These are phyloP conservation scores for Paradendryphiella salina DNA, from an alignment of 2,329 filamentous ascomycete genomes.

Conservation along the genomic window DNA sequence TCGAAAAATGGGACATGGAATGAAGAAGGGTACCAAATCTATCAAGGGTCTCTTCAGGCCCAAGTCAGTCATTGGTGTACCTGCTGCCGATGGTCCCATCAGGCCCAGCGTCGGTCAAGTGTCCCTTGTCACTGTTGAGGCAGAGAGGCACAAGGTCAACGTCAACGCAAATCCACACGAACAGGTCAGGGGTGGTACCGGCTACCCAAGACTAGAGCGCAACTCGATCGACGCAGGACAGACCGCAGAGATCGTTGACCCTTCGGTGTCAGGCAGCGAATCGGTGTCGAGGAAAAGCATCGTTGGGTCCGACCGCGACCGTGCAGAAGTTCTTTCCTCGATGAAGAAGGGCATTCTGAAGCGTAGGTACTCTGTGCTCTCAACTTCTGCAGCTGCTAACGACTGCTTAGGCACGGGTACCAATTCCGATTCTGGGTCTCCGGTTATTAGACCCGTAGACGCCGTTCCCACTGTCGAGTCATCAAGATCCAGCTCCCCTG, in stretches of 20 bases:
- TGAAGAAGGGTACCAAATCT: conserved; percentile 91
- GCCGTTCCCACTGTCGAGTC: conserved; percentile 69
- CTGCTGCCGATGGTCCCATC: conserved; percentile 68
- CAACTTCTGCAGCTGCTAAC: conserved; percentile 23
- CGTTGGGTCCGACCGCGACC: conserved; percentile 83
- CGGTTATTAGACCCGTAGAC: conserved; percentile 66
- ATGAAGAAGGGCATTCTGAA: conserved; percentile 97
- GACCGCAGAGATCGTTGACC: conserved; percentile 53
- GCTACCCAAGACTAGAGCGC: conserved; percentile 81
- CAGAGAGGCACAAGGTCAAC: conserved; percentile 82
- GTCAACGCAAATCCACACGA: conserved; percentile 71
- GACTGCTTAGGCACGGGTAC: conserved; percentile 48
- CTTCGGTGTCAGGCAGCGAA: conserved; percentile 44
- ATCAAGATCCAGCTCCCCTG: conserved; percentile 81
- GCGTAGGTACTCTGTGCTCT: conserved; percentile 58
- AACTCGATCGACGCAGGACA: conserved; percentile 72
- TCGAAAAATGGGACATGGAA: conserved; percentile 97
- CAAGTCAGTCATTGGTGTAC: conserved; percentile 83
- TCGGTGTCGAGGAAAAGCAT: conserved; percentile 77
- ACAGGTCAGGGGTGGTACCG: conserved; percentile 71
- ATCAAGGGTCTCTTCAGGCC: conserved; percentile 93
- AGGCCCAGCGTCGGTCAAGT: conserved; percentile 79
- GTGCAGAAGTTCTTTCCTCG: conserved; percentile 86
- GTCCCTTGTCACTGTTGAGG: conserved; percentile 94
- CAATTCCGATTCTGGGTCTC: conserved; percentile 69